A percentile compares a stretch with the other conserved stretches of the same genome.
phyloP scores from a whole-genome alignment of 83 land plant species.

The Diphasiastrum complanatum region DNA sequence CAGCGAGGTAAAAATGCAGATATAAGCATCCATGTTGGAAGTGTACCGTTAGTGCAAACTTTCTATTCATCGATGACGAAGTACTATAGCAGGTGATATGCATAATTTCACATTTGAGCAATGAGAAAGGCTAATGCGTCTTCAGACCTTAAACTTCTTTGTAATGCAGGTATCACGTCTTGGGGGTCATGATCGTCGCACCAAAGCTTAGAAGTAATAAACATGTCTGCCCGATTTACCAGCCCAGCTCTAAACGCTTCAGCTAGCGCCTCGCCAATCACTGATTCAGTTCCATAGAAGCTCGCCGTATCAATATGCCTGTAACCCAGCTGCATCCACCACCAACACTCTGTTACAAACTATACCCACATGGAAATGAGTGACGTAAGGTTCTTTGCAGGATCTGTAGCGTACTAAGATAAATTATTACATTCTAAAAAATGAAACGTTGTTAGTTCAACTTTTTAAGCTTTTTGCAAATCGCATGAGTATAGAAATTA shows the following conservation, averaged over 20 bases:
- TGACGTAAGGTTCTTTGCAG: no score
- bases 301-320: conserved; percentile 14
- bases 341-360: not conserved
- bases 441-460: no score
- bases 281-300: conserved; percentile 11
- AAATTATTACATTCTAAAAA: no score
- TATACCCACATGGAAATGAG: not conserved
- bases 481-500: no score
- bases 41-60: not conserved
- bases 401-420: no score
- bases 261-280: conserved; percentile 6
- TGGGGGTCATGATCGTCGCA: conserved; percentile 7
- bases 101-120: not conserved
- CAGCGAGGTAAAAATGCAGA: no score
- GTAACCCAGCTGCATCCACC: not conserved
- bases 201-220: conserved; percentile 9
- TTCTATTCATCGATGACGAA: not conserved
- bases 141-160: not conserved
- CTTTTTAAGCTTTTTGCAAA: no score
- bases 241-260: not conserved
- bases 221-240: not conserved
- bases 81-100: not conserved
- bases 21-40: no score
- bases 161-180: not conserved
- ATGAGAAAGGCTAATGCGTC: no score